phyloP scores from a whole-genome alignment of 768 basidiomycete species.

The Hysterangium stoloniferum region DNA sequence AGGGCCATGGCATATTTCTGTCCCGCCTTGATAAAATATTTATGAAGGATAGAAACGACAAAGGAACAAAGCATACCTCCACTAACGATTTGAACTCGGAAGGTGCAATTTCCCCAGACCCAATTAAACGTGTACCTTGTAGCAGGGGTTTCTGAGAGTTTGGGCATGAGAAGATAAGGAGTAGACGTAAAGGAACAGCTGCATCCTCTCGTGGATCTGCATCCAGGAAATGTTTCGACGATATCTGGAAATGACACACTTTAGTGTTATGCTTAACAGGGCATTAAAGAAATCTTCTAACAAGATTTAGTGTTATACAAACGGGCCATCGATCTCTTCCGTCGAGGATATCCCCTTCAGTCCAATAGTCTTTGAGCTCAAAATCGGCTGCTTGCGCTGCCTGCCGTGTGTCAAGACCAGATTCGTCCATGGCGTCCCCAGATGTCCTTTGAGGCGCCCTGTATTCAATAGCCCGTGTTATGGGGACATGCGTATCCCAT shows the following conservation, averaged over 20 bases:
- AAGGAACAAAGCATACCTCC: conserved; percentile 33
- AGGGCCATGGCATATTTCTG: conserved; percentile 57
- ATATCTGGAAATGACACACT: conserved; percentile 32
- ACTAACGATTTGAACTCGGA: conserved; percentile 43
- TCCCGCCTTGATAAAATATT: conserved; percentile 39
- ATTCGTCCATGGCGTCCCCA: conserved; percentile 45
- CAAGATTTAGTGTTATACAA: conserved; percentile 70
- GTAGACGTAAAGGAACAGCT: conserved; percentile 50
- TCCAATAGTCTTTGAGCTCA: conserved; percentile 83
- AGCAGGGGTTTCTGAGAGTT: conserved; percentile 30
- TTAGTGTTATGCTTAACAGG: background rate
- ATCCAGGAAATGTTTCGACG: conserved; percentile 62
- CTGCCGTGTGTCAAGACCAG: conserved; percentile 39
- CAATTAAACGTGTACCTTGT: conserved; percentile 59
- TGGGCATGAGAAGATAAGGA: conserved; percentile 59
- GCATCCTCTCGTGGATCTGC: conserved; percentile 67
- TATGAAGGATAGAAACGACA: background rate
- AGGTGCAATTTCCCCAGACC: conserved; percentile 49
- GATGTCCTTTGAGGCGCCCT: conserved; percentile 31
- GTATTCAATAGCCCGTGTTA: conserved; percentile 65
- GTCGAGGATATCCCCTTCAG: conserved; percentile 62
- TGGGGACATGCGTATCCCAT: conserved; percentile 74
- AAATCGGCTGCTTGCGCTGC: conserved; percentile 61
- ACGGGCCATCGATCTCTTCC: conserved; percentile 68
- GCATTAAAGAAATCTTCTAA: conserved; percentile 28